A percentile compares a stretch with the other conserved stretches of the same genome.
Evolutionary conservation across 441 rosid genomes (phyloP).

Genomic region (Pelargonium myrrhifolium): DNA sequence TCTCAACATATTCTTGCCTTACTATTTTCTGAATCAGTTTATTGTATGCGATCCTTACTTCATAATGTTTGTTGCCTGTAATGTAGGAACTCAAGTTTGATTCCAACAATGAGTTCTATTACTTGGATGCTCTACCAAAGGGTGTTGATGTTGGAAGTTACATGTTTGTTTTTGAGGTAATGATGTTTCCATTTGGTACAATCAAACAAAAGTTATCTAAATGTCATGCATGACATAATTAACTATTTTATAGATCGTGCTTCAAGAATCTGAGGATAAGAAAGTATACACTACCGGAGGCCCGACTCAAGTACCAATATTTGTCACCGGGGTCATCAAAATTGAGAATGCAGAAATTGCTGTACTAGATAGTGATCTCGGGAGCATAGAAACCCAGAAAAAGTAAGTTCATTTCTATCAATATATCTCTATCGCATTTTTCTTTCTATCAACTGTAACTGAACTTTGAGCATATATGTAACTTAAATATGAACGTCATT

Average conservation of each 20-base stretch:
- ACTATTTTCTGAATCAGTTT: conserved; percentile 13
- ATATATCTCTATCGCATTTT: no score
- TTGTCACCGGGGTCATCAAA: conserved; percentile 49
- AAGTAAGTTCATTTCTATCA: conserved; percentile 54
- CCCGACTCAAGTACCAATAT: conserved; percentile 50
- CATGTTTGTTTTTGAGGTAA: conserved; percentile 77
- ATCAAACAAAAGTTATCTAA: neutral
- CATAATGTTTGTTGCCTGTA: conserved; percentile 11
- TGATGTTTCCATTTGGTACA: conserved; percentile 8
- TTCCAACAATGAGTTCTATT: conserved; percentile 31
- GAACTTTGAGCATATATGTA: neutral
- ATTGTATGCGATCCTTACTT: conserved; percentile 15
- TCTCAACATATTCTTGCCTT: conserved; percentile 6
- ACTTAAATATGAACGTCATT: neutral
- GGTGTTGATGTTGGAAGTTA: conserved; percentile 73
- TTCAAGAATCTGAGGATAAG: conserved; percentile 55
- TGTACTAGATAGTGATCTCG: conserved; percentile 79
- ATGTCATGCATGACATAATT: conserved; percentile 10
- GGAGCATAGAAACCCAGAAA: conserved; percentile 60
- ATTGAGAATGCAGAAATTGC: conserved; percentile 64
- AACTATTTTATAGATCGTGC: conserved; percentile 34
- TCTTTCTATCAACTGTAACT: no score
- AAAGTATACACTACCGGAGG: conserved; percentile 52
- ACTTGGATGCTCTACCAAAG: conserved; percentile 47
- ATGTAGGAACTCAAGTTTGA: conserved; percentile 75